These are phyloP conservation scores for Thinopyrum elongatum DNA, from an alignment of 176 grass and related monocot genomes.

Conservation along the genomic window DNA sequence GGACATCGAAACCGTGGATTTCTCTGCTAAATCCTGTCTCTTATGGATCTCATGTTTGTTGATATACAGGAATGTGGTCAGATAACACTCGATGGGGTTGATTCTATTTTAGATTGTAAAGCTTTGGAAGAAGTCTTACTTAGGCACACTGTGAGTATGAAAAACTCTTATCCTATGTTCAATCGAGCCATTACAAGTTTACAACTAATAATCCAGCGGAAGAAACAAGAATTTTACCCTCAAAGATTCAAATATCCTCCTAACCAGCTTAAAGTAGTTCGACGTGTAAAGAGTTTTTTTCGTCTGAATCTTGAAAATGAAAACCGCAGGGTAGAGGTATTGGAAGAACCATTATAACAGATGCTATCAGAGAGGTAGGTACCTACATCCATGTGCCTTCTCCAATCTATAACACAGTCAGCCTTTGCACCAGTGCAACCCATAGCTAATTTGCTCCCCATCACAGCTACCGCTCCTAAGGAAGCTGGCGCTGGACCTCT, in stretches of 20 bases:
- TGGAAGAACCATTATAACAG: slow-evolving; percentile 49
- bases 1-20: too few species aligned
- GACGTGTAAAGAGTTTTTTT: not conserved
- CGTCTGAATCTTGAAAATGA: slow-evolving; percentile 10
- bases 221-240: not conserved
- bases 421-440: not conserved
- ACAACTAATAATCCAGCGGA: not conserved
- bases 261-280: not conserved
- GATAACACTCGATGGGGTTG: slow-evolving; percentile 61
- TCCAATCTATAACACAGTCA: not conserved
- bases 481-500: slow-evolving; percentile 70
- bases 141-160: slow-evolving; percentile 68
- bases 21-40: not conserved
- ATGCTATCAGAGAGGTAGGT: slow-evolving; percentile 58
- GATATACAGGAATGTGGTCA: slow-evolving; percentile 70
- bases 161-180: not conserved
- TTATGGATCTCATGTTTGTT: not conserved
- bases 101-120: slow-evolving; percentile 75
- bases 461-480: slow-evolving; percentile 61
- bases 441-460: not conserved
- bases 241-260: too few species aligned
- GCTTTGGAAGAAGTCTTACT: slow-evolving; percentile 75
- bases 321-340: slow-evolving; percentile 69
- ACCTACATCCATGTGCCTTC: not conserved
- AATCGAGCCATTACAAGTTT: not conserved